Conservation (phyloP, 148 eudicot genomes). For the Dysphania ambrosioides region DNA sequence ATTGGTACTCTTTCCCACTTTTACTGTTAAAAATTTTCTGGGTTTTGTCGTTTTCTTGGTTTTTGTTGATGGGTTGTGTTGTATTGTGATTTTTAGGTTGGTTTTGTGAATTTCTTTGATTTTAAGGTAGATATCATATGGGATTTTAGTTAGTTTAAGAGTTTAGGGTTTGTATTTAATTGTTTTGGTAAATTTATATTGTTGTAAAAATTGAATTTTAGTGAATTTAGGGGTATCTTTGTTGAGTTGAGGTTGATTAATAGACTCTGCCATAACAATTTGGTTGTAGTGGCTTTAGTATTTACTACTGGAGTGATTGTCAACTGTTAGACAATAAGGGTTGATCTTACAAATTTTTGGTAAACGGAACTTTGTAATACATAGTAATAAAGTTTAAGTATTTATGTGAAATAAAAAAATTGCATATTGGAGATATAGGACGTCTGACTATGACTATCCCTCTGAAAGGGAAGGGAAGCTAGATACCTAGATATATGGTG, state of each 20-base stretch:
- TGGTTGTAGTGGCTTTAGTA: not conserved
- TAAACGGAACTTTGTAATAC: not conserved
- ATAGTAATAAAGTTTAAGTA: not conserved
- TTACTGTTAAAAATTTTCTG: not conserved
- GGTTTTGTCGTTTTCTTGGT: not conserved
- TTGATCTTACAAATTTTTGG: not conserved
- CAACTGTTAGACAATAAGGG: not conserved
- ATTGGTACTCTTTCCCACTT: slow-evolving; percentile 46
- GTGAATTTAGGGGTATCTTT: not conserved
- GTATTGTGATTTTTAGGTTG: not conserved
- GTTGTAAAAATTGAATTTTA: not conserved
- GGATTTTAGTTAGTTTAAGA: not conserved
- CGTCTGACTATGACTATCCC: not conserved
- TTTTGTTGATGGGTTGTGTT: not conserved
- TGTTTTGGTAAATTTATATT: not conserved
- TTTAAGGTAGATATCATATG: not conserved
- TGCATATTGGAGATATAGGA: not conserved
- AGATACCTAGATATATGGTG: too few relatives aligned
- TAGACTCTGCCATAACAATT: not conserved
- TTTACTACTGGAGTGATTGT: not conserved
- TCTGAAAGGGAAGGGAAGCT: too few relatives aligned
- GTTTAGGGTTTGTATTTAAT: not conserved
- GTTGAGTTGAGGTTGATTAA: not conserved
- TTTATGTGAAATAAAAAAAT: not conserved
- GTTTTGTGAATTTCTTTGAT: not conserved